Evolutionary conservation across 257 asterid species (phyloP).

Genomic region (Solanum habrochaites): DNA sequence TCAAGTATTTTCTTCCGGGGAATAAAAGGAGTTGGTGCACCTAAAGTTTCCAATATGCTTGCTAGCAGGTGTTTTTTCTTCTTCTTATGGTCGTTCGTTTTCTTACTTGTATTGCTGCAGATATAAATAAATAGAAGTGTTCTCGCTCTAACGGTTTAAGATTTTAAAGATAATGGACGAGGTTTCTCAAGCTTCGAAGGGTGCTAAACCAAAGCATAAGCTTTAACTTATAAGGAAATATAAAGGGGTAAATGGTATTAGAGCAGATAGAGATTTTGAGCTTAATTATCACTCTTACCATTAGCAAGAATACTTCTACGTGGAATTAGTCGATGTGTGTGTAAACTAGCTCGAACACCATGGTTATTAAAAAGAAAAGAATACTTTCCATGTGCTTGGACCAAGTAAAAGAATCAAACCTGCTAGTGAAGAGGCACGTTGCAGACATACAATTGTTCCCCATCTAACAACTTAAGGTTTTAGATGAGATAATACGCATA

Average conservation of each 20-base stretch:
- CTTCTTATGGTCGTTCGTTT: background rate
- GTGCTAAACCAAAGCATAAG: background rate
- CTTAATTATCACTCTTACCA: background rate
- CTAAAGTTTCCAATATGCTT: slow-evolving; percentile 50
- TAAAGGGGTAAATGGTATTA: background rate
- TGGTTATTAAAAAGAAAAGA: background rate
- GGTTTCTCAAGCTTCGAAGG: background rate
- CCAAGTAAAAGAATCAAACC: background rate
- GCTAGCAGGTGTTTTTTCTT: slow-evolving; percentile 63
- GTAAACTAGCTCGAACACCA: background rate
- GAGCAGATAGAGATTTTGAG: background rate
- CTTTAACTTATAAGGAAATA: background rate
- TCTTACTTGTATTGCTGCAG: background rate
- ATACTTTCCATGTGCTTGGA: background rate
- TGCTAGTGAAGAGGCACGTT: background rate
- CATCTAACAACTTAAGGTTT: background rate
- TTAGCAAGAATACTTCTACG: background rate
- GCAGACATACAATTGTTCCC: background rate
- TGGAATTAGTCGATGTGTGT: background rate
- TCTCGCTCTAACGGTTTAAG: background rate
- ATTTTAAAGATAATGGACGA: background rate
- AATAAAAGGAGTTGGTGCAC: slow-evolving; percentile 61
- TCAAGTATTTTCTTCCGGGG: slow-evolving; percentile 91
- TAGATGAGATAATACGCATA: background rate
- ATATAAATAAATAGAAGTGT: background rate